These are phyloP conservation scores for Phialocephala subalpina DNA, from an alignment of 2,329 filamentous ascomycete species.

Conservation along the genomic window DNA sequence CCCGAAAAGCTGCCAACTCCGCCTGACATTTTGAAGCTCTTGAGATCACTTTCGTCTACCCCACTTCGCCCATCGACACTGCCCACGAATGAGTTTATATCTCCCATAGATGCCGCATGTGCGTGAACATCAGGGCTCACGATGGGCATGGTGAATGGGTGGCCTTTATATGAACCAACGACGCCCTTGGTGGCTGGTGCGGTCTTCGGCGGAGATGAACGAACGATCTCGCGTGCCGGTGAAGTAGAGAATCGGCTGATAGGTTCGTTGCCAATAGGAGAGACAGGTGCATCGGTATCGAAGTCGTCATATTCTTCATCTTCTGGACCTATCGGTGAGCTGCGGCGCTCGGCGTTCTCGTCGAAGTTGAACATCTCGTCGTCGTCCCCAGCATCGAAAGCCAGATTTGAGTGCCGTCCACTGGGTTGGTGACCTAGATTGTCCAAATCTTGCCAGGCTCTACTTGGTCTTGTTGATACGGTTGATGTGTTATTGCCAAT, in stretches of 20 bases:
- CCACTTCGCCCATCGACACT: slow-evolving; percentile 49
- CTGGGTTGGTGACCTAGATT: slow-evolving; percentile 12
- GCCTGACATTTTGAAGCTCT: slow-evolving; percentile 36
- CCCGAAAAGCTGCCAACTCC: slow-evolving; percentile 34
- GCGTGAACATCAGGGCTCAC: slow-evolving; percentile 59
- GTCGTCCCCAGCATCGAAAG: slow-evolving; percentile 36
- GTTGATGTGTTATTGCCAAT: slow-evolving; percentile 21
- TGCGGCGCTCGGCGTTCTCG: slow-evolving; percentile 23
- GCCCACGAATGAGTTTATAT: slow-evolving; percentile 60
- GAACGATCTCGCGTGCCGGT: slow-evolving; percentile 31
- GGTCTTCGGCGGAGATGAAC: slow-evolving; percentile 7
- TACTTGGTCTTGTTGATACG: slow-evolving; percentile 17
- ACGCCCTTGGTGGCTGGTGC: slow-evolving; percentile 21
- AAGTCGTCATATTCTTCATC: slow-evolving; percentile 26
- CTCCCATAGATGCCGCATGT: slow-evolving; percentile 56
- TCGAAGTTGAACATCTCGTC: slow-evolving; percentile 41
- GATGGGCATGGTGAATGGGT: slow-evolving; percentile 59
- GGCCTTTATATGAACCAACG: slow-evolving; percentile 62
- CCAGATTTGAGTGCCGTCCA: slow-evolving; percentile 9
- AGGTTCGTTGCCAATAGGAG: slow-evolving; percentile 10
- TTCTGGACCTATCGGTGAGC: slow-evolving; percentile 10
- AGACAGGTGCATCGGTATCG: slow-evolving; percentile 15
- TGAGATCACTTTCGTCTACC: slow-evolving; percentile 39
- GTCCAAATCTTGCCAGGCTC: slow-evolving; percentile 16
- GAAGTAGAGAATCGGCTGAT: slow-evolving; percentile 29